phyloP scores from a whole-genome alignment of 352 stramenopile genomes.

The Pythium oligandrum region DNA sequence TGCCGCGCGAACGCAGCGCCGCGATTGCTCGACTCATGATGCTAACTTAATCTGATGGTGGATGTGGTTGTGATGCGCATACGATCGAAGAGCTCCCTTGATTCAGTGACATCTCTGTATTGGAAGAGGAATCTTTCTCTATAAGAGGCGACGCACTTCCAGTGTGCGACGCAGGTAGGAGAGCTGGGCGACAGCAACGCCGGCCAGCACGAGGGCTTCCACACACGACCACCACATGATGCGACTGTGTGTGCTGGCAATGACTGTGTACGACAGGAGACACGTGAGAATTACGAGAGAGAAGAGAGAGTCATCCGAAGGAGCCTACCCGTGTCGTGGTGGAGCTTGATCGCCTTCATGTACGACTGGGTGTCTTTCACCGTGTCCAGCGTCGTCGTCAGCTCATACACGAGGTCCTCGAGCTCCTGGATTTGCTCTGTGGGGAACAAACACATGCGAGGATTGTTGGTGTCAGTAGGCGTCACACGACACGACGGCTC shows the following conservation, averaged over 20 bases:
- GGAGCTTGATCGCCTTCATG: conserved; percentile 83
- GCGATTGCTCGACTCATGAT: conserved; percentile 69
- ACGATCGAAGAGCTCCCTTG: conserved; percentile 1
- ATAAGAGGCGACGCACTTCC: conserved; percentile 81
- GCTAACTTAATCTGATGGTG: not conserved
- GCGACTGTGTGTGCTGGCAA: conserved; percentile 76
- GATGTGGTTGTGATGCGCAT: conserved; percentile 3
- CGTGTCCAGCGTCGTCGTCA: conserved; percentile 79
- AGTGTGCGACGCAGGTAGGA: conserved; percentile 78
- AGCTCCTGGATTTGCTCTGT: conserved; percentile 84
- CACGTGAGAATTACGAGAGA: not conserved
- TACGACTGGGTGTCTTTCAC: conserved; percentile 86
- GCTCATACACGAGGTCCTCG: conserved; percentile 83
- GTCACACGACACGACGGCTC: too few relatives aligned
- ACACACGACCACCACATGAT: conserved; percentile 81
- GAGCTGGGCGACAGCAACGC: conserved; percentile 78
- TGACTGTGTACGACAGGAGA: conserved; percentile 32
- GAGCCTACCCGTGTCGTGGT: conserved; percentile 63
- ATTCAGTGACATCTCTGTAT: conserved; percentile 16
- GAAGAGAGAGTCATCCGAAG: not conserved
- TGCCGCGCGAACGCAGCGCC: conserved; percentile 54
- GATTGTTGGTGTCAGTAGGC: too few relatives aligned
- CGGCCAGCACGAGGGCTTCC: conserved; percentile 65
- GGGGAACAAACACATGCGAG: not conserved
- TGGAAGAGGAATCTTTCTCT: conserved; percentile 10